Evolutionary conservation across 1,284 basidiomycete genomes (phyloP), one percentile per base, ranked within the genome.

Genomic region (Erythrobasidium hasegawianum): DNA sequence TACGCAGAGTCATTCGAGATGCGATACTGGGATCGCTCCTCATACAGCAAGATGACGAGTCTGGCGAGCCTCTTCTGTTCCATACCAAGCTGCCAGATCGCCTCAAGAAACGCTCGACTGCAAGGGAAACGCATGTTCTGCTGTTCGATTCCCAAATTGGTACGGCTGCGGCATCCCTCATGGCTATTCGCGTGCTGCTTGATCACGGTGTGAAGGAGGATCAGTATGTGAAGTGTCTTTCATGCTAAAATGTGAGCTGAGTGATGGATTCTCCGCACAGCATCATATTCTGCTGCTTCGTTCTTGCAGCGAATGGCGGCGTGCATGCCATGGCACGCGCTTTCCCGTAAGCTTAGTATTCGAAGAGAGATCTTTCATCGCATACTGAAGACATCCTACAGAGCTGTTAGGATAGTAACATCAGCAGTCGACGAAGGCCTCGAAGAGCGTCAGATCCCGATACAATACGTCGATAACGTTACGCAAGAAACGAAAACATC

Each of bases 141-240:
- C 78, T 98, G n/a, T 81, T 97, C 33, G 95, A 97, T 75, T 89
- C 90, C 2, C 94, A 95, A 85, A 92, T 97, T 77, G 92, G 91
- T 3, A 97, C 94, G 0, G 95, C 88, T 1, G 94, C 95, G 0
- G 86, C 94, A 2, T 93, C 90, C 0, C 87, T 94, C 77, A 97
- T 97, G 95, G 89, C 92, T 0, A 89, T 98, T 65, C 87, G 95
- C n/a, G 85, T 96, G 3, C 80, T 97, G 16, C 83, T 97, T 26
- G 95, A 98, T 75, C 95, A 98, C 74, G 93, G 94, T n/a, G 87
- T 97, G 8, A 83, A 76, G 70, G 85, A 92, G 74, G 83, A 87
- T 52, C 86, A 87, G 67, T 64, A 40, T 18, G 55, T 57, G 4
- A 16, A n/a, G n/a, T 38, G 22, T 20, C 1, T n/a, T 50, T 60